Evolutionary conservation across 163 green algal genomes (phyloP).

Genomic region (Volvox carteri): DNA sequence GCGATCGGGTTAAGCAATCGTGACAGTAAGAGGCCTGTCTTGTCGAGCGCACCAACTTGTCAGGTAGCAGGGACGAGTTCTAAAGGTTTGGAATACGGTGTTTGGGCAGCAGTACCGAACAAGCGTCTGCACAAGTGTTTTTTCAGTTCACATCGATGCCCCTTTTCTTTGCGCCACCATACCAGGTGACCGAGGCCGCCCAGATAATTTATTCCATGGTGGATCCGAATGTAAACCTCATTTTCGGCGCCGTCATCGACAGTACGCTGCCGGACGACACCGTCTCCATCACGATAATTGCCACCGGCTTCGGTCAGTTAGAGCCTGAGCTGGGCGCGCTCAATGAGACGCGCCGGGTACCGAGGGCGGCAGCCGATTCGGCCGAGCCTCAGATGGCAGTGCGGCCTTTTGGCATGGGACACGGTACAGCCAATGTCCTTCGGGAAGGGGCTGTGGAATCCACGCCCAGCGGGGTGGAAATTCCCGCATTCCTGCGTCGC

Average conservation of each 20-base stretch:
- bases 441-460: neutral
- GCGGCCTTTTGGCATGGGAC: neutral
- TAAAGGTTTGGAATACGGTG: too few relatives aligned
- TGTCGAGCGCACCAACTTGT: too few relatives aligned
- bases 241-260: slow-evolving; percentile 97
- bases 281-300: slow-evolving; percentile 93
- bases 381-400: neutral
- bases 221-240: slow-evolving; percentile 93
- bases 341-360: slow-evolving; percentile 2
- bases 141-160: too few relatives aligned
- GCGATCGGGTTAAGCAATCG: neutral
- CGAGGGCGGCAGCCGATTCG: neutral
- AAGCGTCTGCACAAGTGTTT: too few relatives aligned
- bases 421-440: neutral
- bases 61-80: too few relatives aligned
- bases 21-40: neutral
- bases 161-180: too few relatives aligned
- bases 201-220: slow-evolving; percentile 96
- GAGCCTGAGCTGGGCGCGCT: slow-evolving; percentile 43
- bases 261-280: slow-evolving; percentile 68
- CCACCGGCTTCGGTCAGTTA: slow-evolving; percentile 73
- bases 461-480: slow-evolving; percentile 69
- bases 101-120: too few relatives aligned
- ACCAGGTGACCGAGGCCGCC: slow-evolving; percentile 93
- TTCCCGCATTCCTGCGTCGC: slow-evolving; percentile 80